Conservation (phyloP, 2,329 filamentous ascomycete genomes). For the Fonsecaea multimorphosa region DNA sequence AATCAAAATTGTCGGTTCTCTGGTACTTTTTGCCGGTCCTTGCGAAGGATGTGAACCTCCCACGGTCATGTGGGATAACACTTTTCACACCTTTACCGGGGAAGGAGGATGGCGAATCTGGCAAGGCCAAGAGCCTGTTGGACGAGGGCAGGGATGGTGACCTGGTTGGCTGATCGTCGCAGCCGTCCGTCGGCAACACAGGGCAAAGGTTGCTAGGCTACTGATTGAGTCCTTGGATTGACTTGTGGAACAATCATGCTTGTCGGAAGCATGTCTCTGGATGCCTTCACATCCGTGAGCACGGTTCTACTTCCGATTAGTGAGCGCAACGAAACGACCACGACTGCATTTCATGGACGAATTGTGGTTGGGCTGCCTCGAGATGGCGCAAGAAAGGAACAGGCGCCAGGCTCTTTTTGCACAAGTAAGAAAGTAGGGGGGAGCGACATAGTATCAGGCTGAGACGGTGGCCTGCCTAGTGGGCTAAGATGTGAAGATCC, state of each 20-base stretch:
- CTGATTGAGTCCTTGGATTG: slow-evolving; percentile 7
- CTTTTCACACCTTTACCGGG: background rate
- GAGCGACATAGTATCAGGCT: slow-evolving; percentile 25
- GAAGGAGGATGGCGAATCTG: slow-evolving; percentile 4
- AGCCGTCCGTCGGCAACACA: background rate
- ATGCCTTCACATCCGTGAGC: background rate
- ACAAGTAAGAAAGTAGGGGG: background rate
- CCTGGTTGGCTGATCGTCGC: background rate
- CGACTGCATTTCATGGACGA: slow-evolving; percentile 3
- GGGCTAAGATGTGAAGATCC: slow-evolving; percentile 11
- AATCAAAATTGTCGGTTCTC: slow-evolving; percentile 2
- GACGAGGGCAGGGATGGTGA: background rate
- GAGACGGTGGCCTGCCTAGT: slow-evolving; percentile 18
- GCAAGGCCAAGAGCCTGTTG: slow-evolving; percentile 6
- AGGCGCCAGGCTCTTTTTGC: background rate
- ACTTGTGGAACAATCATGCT: slow-evolving; percentile 19
- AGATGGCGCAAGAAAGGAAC: background rate
- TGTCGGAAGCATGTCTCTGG: slow-evolving; percentile 3
- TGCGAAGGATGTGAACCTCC: background rate
- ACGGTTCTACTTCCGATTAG: background rate
- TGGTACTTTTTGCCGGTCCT: background rate
- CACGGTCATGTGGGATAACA: background rate
- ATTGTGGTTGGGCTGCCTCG: background rate
- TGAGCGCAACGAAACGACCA: background rate
- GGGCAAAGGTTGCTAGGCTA: slow-evolving; percentile 8